Percentiles rank a stretch among this genome's conserved stretches.
phyloP scores from a whole-genome alignment of 2,329 filamentous ascomycete species.

The Trichoderma sp. region DNA sequence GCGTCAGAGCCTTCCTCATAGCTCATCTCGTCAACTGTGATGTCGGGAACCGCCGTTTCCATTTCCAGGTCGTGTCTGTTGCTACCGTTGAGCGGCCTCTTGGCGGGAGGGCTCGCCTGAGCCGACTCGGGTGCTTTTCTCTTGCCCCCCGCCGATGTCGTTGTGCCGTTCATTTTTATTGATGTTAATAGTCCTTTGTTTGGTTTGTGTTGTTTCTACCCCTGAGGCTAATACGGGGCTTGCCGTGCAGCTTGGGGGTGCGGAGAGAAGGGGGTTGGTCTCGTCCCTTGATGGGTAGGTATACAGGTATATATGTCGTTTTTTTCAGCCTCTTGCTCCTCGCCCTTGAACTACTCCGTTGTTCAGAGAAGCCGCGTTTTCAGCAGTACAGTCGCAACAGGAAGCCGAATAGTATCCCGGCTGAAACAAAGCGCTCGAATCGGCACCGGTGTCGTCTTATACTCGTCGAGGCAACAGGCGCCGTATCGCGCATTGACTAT shows the following conservation, averaged over 20 bases:
- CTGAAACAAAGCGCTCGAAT: not conserved
- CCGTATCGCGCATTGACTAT: slow-evolving; percentile 9
- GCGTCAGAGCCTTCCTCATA: slow-evolving; percentile 42
- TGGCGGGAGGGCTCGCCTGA: slow-evolving; percentile 35
- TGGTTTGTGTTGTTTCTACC: not conserved
- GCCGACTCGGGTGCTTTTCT: slow-evolving; percentile 49
- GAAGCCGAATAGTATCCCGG: not conserved
- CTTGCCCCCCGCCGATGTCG: slow-evolving; percentile 45
- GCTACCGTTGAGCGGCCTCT: slow-evolving; percentile 45
- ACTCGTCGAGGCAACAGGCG: not conserved
- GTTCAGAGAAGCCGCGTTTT: not conserved
- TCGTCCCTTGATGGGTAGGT: not conserved
- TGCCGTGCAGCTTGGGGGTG: not conserved
- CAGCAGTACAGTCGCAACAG: not conserved
- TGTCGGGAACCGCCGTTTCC: slow-evolving; percentile 49
- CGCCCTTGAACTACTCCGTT: not conserved
- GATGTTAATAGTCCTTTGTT: not conserved
- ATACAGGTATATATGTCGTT: not conserved
- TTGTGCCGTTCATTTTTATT: slow-evolving; percentile 43
- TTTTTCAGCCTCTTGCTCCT: not conserved
- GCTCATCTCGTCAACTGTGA: slow-evolving; percentile 32
- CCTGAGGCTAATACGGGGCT: not conserved
- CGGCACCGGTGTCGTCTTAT: not conserved
- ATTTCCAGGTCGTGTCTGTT: slow-evolving; percentile 35
- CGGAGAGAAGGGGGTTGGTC: not conserved